Base-by-base conservation (phyloP, 164 flowering plant genomes). In the Liquidambar formosana region DNA sequence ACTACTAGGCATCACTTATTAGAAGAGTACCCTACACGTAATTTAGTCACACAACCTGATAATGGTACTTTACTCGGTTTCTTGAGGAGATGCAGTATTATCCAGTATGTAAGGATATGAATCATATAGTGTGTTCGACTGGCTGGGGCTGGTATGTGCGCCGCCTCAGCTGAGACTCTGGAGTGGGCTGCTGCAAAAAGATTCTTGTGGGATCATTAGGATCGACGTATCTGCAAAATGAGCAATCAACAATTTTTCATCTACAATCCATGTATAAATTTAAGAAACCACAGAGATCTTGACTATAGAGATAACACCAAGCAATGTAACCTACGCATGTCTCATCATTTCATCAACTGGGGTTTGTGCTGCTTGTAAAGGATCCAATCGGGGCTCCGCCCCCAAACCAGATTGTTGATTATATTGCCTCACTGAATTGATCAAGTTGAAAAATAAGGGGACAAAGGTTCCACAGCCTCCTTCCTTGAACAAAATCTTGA, bases 301-400 rank as follows among this genome's bases (percentile, higher is more conserved):
- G 25, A 10, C 21, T 49, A 18, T 12, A 16, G 25, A 26, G 41
- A 33, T 33, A 2, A 33, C 41, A 33, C 41, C 6, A 3, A 21
- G 45, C 54, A n/a, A 54, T 11, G 46, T 23, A 22, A 82, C 99
- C 78, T 82, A 92, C 99, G 99, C 99, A 66, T 86, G 92, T 83
- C 97, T 85, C 94, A 95, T 95, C 97, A 95, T 95, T 71, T 95
- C 97, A 61, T 95, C 97, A 26, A 95, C 96, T 22, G 99, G 99
- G 69, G 95, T 86, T 69, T 91, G 92, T 38, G 94, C 86, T 28
- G 99, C 95, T 79, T 80, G 95, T 58, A 95, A 66, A 60, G 98
- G 99, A 81, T 95, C 96, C 28, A 81, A 76, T 4, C 71, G 91
- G 38, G 88, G 78, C 57, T 72, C 75, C 54, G 82, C 43, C 38